Evolutionary conservation across 805 yeast species (phyloP).

Genomic region (Pichia cephalocereana): DNA sequence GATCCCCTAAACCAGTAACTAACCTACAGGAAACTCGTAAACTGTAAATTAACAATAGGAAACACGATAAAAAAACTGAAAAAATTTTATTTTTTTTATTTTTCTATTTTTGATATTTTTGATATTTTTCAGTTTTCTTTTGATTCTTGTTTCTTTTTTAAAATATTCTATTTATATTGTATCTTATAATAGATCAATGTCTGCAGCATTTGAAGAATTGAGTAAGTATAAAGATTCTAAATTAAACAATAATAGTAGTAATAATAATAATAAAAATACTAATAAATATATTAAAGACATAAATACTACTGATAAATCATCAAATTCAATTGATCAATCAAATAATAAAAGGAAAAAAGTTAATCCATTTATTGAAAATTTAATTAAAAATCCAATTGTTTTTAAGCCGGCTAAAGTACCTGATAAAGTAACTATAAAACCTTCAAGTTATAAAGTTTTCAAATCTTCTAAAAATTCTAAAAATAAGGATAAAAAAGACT

Average conservation of each 20-base stretch:
- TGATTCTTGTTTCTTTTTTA: neutral
- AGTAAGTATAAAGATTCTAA: no score
- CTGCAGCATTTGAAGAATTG: neutral
- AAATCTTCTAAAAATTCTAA: conserved; percentile 17
- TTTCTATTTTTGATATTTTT: neutral
- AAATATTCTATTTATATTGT: no score
- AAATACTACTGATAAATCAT: neutral
- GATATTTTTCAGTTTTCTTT: neutral
- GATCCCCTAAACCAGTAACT: no score
- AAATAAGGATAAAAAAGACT: neutral
- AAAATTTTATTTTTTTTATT: neutral
- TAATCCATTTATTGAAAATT: conserved; percentile 12
- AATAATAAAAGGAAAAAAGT: neutral
- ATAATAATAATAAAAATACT: no score
- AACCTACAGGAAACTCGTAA: no score
- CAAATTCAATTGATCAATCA: neutral
- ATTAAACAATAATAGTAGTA: neutral
- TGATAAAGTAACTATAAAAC: conserved; percentile 37
- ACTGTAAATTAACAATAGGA: no score
- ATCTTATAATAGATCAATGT: neutral
- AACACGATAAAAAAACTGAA: neutral
- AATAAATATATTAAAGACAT: neutral
- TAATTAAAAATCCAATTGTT: conserved; percentile 49
- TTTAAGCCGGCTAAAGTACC: conserved; percentile 55
- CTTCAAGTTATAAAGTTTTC: conserved; percentile 38